Evolutionary conservation across 1,284 basidiomycete species (phyloP).

Genomic region (Chalciporus sp.): DNA sequence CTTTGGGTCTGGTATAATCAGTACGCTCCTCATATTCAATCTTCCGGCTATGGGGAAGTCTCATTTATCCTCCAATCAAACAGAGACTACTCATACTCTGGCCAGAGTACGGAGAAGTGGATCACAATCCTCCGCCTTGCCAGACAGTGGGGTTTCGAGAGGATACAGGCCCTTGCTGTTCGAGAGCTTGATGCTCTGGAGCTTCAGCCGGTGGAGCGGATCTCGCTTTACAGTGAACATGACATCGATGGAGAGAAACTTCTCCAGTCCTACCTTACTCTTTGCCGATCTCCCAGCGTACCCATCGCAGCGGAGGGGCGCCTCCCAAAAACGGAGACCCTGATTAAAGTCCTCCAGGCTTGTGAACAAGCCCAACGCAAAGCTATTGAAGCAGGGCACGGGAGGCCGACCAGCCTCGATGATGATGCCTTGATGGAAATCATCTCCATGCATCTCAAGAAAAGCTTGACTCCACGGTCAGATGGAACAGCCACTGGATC

Average conservation of each 20-base stretch:
- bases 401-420: constrained; percentile 44
- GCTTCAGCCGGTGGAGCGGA: constrained; percentile 40
- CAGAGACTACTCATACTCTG: constrained; percentile 28
- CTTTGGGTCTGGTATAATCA: constrained; percentile 74
- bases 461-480: constrained; percentile 10
- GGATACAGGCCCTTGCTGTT: constrained; percentile 27
- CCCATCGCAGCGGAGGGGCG: constrained; percentile 57
- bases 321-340: constrained; percentile 58
- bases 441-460: too few relatives aligned
- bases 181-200: constrained; percentile 31
- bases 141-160: constrained; percentile 30
- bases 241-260: constrained; percentile 37
- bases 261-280: constrained; percentile 35
- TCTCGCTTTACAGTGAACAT: constrained; percentile 40
- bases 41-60: background rate
- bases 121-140: constrained; percentile 31
- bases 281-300: constrained; percentile 47
- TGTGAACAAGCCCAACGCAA: constrained; percentile 56
- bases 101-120: constrained; percentile 28
- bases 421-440: constrained; percentile 39
- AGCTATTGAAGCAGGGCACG: constrained; percentile 35
- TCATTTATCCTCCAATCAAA: background rate
- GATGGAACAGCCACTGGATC: constrained; percentile 22
- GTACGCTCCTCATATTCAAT: constrained; percentile 33
- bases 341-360: constrained; percentile 56